Evolutionary conservation across 2,329 filamentous ascomycete genomes (phyloP), one percentile per base, ranked within the genome.

Genomic region (Helicocarpus griseus): DNA sequence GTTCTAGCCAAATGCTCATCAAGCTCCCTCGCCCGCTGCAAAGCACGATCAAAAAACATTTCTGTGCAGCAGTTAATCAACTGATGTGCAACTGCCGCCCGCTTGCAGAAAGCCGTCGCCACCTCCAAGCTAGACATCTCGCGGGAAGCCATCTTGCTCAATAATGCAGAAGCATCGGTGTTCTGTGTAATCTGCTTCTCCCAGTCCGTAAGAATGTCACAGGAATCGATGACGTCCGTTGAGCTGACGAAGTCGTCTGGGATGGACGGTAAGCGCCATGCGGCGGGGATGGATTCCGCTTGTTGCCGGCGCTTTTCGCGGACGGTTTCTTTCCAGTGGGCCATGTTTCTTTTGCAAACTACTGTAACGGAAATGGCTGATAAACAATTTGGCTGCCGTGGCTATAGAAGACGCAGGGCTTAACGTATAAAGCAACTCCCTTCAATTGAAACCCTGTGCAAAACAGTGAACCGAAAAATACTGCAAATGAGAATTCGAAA

Each of bases 11-110:
- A 51, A 49, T 58, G 39, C 13, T 53, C 40, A 45, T 62, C 61
- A 11, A 62, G 53, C 29, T 54, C 51, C 28, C 54, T 56, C 36
- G 61, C 60, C 21, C 53, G 21, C 8, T 44, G 49, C 29, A 63
- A 48, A 5, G 60, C 61, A 26, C 51, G 29, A 26, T 58, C 56
- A 24, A 59, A 62, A 41, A 59, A 57, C 13, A 55, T 55, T 38
- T 63, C 60, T 9, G 61, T 62, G 28, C 61, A 56, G 39, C 59
- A 63, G 50, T 59, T 57, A 22, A 55, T 43, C 40, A 61, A 24
- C 49, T 62, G 58, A 21, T 62, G 59, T 4, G 58, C 60, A 39
- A 63, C 55, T 2, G 59, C 58, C 19, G 61, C 60, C 43, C 60
- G 56, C 35, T 61, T 59, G 50, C 54, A 60, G 43, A 63, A 63